Conservation (phyloP, 139 green algal species). For the Chlamydomonas asymmetrica region DNA sequence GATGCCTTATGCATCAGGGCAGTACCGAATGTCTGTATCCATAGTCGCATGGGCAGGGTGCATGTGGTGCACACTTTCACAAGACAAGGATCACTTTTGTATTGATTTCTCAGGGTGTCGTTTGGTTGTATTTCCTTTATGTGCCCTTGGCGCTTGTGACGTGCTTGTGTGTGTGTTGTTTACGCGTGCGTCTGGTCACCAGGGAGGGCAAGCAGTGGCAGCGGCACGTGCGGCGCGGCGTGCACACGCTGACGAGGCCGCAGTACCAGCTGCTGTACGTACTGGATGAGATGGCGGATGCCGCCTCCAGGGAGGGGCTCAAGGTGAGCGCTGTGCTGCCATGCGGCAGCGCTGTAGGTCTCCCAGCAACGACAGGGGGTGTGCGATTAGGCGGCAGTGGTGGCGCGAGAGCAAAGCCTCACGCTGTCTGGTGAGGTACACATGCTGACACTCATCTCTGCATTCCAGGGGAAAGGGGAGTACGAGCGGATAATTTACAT, state of each 20-base stretch:
- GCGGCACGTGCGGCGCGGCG: slow-evolving; percentile 32
- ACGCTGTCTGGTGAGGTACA: no score
- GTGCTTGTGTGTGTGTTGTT: background rate
- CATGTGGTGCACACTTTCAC: background rate
- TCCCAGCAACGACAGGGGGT: no score
- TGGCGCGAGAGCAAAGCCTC: no score
- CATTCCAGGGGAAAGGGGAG: no score
- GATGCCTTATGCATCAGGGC: background rate
- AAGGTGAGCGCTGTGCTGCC: no score
- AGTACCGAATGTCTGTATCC: background rate
- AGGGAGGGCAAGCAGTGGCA: slow-evolving; percentile 39
- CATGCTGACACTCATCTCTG: no score
- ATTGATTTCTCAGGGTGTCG: background rate
- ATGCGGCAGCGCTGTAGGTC: no score
- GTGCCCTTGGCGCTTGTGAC: background rate
- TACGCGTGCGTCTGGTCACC: background rate
- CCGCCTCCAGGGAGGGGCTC: no score
- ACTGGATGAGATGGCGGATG: no score
- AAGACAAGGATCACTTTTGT: background rate
- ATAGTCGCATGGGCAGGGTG: background rate
- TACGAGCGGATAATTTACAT: no score
- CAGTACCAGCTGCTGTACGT: slow-evolving; percentile 58
- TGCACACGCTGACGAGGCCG: slow-evolving; percentile 48
- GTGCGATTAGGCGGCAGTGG: no score
- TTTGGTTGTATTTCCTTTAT: background rate